Base-by-base conservation (phyloP, 441 rosid species). In the Arabidopsis hybrid region DNA sequence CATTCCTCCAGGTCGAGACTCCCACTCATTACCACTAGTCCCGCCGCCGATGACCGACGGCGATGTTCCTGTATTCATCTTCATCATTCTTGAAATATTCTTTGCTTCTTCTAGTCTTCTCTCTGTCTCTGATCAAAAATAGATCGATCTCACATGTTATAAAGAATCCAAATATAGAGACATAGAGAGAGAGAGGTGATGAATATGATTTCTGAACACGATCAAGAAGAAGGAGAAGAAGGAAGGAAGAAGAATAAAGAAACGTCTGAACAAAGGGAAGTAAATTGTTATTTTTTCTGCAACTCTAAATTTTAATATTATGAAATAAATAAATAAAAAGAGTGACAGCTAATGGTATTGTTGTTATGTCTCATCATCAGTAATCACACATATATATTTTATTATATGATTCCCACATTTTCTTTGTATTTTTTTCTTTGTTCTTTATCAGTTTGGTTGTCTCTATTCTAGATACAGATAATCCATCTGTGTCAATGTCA, bases 1-100 rank as follows among this genome's bases (percentile, higher is more conserved):
- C 99, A 95, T 92, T 55, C 99, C 99, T 12, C 99, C 98, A 11
- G 99, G 99, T 62, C 99, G 83, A n/a, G 86, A 63, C 82, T 95
- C 99, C 98, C 97, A 95, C 16, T 88, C 98, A 17, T 86, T 80
- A 49, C 86, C 76, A 6, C 81, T 82, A 7, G 75, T 45, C 65
- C 81, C 89, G 7, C 72, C 79, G 4, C 58, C 55, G 66, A 80
- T 56, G 78, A 67, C 58, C 6, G 75, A 83, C 51, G 86, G 87
- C 38, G 85, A 62, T 36, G 84, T 52, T 69, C 83, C 86, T 51
- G 75, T 85, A 68, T 82, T 91, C 87, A 85, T 82, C 72, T 87
- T 89, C 98, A 95, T 89, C 97, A 92, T 94, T 81, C 75, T 43
- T 38, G 35, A 2, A 6, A 18, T 21, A 17, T 56, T 60, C 65